phyloP scores from a whole-genome alignment of 2,329 filamentous ascomycete genomes.

The Ascochyta viciae-villosae region DNA sequence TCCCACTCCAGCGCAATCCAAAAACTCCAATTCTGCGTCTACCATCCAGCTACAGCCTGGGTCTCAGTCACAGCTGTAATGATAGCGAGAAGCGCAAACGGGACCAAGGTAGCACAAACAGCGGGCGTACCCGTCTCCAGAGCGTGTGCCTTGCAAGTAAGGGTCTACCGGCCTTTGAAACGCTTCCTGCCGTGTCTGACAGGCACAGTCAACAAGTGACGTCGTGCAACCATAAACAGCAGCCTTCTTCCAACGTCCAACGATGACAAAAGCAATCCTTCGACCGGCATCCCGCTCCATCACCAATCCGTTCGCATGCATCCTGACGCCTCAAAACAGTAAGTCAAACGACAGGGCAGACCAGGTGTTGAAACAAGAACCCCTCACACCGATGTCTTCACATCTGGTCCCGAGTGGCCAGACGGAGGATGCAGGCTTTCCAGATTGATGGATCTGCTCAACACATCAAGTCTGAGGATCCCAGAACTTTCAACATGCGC shows the following conservation, averaged over 20 bases:
- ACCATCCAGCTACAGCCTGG: background rate
- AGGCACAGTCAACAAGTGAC: slow-evolving; percentile 9
- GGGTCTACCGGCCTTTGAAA: slow-evolving; percentile 15
- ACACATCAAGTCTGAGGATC: background rate
- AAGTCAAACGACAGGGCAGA: background rate
- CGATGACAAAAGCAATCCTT: slow-evolving; percentile 9
- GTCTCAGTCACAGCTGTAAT: background rate
- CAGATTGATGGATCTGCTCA: background rate
- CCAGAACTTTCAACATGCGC: background rate
- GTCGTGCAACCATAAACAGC: slow-evolving; percentile 2
- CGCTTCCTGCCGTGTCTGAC: slow-evolving; percentile 13
- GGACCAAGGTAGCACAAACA: slow-evolving; percentile 4
- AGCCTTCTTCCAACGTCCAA: slow-evolving; percentile 7
- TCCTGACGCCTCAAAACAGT: background rate
- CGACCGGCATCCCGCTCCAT: background rate
- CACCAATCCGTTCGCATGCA: slow-evolving; percentile 4
- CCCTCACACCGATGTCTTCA: background rate
- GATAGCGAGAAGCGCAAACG: background rate
- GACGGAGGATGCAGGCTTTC: background rate
- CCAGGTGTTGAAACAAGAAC: slow-evolving; percentile 12
- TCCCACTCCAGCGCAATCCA: background rate
- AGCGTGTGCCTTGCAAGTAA: slow-evolving; percentile 7
- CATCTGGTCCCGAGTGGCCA: slow-evolving; percentile 3
- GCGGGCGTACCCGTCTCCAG: slow-evolving; percentile 9
- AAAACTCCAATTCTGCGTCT: background rate